Evolutionary conservation across 139 green algal genomes (phyloP).

Genomic region (Eudorina sp.): DNA sequence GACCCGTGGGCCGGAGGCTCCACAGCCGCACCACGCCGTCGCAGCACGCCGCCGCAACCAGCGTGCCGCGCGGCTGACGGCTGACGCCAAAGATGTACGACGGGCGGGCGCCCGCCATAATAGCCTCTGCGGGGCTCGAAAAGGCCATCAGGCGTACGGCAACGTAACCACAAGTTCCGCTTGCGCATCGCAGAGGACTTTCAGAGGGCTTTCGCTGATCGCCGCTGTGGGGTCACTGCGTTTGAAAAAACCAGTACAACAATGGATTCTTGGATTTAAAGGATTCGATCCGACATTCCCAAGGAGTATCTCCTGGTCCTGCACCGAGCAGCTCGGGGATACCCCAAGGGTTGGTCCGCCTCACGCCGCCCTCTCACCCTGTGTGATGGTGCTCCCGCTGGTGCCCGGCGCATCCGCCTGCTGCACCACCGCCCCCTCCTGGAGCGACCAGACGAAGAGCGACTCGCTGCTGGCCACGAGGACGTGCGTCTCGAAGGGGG

Average conservation of each 20-base stretch:
- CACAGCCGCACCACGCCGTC: constrained; percentile 68
- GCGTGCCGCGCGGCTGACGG: constrained; percentile 34
- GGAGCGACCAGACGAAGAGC: constrained; percentile 67
- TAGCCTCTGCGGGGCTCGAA: constrained; percentile 29
- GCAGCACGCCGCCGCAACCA: constrained; percentile 57
- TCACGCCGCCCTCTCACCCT: constrained; percentile 28
- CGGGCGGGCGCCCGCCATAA: constrained; percentile 21
- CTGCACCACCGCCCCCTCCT: constrained; percentile 42
- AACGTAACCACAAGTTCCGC: too few relatives aligned
- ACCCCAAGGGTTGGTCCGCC: too few relatives aligned
- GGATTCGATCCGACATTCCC: too few relatives aligned
- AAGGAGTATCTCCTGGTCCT: too few relatives aligned
- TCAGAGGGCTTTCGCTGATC: too few relatives aligned
- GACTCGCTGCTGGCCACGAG: constrained; percentile 61
- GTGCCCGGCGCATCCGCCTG: constrained; percentile 54
- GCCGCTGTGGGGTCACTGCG: too few relatives aligned
- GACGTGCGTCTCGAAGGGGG: constrained; percentile 52
- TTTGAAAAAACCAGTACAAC: too few relatives aligned
- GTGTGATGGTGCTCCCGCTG: constrained; percentile 43
- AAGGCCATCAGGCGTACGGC: too few relatives aligned
- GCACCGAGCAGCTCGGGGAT: too few relatives aligned
- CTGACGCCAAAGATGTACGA: constrained; percentile 57
- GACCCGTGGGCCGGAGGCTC: constrained; percentile 24
- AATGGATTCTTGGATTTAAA: too few relatives aligned
- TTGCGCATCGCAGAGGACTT: too few relatives aligned